These are phyloP conservation scores for Pichia sp. DNA, from an alignment of 1,139 yeast genomes.

Conservation along the genomic window DNA sequence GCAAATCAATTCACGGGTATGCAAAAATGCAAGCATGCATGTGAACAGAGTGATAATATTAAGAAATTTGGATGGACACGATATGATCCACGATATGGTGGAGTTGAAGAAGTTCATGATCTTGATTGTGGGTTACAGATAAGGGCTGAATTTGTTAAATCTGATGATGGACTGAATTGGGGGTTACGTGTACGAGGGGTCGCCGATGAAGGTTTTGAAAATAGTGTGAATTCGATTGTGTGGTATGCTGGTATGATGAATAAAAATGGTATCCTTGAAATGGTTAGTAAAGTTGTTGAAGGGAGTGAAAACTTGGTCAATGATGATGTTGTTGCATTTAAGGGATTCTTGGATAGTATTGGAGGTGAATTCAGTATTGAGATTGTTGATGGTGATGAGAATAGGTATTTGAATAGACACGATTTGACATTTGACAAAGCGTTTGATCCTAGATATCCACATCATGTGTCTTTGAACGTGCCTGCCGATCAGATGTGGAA, in stretches of 20 bases:
- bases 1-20: constrained; percentile 53
- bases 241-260: constrained; percentile 78
- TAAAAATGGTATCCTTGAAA: too few species aligned
- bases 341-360: constrained; percentile 50
- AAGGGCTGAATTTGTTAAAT: constrained; percentile 69
- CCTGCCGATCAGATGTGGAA: constrained; percentile 75
- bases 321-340: constrained; percentile 34
- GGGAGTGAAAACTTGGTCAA: constrained; percentile 15
- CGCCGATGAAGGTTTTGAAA: constrained; percentile 46
- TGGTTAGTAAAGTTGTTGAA: constrained; percentile 20
- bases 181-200: constrained; percentile 60
- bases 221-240: constrained; percentile 55
- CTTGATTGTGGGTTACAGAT: constrained; percentile 54
- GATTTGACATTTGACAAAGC: constrained; percentile 29
- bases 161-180: constrained; percentile 64
- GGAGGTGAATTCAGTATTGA: constrained; percentile 46
- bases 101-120: constrained; percentile 70
- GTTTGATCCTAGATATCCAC: constrained; percentile 48
- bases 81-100: constrained; percentile 86
- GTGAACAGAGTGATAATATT: constrained; percentile 69
- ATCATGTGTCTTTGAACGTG: constrained; percentile 60
- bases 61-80: constrained; percentile 76
- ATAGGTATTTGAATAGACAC: constrained; percentile 34
- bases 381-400: constrained; percentile 41
- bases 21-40: constrained; percentile 64